Evolutionary conservation across 1,284 basidiomycete genomes (phyloP), one percentile per base, ranked within the genome.

Genomic region (Sanghuangporus sanghuang): DNA sequence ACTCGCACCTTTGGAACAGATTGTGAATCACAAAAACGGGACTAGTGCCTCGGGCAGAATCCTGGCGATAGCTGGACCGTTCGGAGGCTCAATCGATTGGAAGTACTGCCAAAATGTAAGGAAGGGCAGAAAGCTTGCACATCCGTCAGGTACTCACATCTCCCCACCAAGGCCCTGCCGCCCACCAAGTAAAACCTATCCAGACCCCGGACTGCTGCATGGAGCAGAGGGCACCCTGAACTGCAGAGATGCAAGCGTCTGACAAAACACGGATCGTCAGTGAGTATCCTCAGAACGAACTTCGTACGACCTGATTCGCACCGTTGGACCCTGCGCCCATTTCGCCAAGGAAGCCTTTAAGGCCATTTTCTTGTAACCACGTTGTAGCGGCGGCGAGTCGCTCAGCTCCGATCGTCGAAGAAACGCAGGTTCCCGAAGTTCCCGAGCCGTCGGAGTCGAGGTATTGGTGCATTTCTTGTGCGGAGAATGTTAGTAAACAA

Each of bases 271-370:
- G 44, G 27, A 38, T 54, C 39, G 12, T 18, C n/a, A 40, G 36
- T 52, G 49, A 38, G 50, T 27, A 32, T 7, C 36, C 48, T 23
- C 32, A 40, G 50, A 44, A 56, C 44, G 27, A 57, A 36, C 42
- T 14, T 27, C 27, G 53, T 5, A 69, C 69, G 44, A 6, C 9
- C 44, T 46, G 44, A 46, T 46, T 46, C 44, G 27, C 63, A 74
- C 74, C 73, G 71, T 86, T 86, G 61, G 79, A 82, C 1, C 85
- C 85, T 49, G 81, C 79, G 66, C 85, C 85, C 54, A 86, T 79
- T 70, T 87, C 85, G 61, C 85, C 85, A 53, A 87, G 76, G 79
- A 86, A 84, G 44, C 85, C 85, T 73, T 84, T 85, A 69, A 85
- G 71, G 71, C 80, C 81, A 76, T 84, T 82, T 54, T 73, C 70